Evolutionary conservation across 2,329 filamentous ascomycete species (phyloP).

Genomic region (Orbilia javanica): DNA sequence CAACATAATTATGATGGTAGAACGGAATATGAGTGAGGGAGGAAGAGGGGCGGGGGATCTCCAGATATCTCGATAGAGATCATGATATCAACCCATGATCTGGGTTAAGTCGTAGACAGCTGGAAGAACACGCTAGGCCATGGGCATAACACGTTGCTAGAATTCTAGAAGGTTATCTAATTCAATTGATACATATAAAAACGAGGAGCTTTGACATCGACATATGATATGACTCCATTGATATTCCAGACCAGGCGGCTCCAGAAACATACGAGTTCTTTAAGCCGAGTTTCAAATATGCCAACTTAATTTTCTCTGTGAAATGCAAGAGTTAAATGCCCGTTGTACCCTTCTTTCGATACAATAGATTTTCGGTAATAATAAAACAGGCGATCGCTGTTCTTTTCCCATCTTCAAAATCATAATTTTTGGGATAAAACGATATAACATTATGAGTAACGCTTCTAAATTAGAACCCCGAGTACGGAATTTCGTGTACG

Average conservation of each 20-base stretch:
- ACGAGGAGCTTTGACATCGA: too few species aligned
- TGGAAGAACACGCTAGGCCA: too few species aligned
- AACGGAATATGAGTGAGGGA: too few species aligned
- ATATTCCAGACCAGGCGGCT: background rate
- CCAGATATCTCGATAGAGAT: too few species aligned
- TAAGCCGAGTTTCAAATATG: background rate
- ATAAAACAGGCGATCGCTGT: background rate
- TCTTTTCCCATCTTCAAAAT: background rate
- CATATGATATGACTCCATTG: too few species aligned
- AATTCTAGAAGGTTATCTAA: too few species aligned
- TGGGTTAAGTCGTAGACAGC: too few species aligned
- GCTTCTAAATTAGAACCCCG: constrained; percentile 24
- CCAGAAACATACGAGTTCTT: background rate
- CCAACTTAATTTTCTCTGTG: background rate
- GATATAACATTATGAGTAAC: constrained; percentile 2
- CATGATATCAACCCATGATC: too few species aligned
- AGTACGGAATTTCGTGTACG: background rate
- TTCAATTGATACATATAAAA: too few species aligned
- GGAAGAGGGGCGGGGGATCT: too few species aligned
- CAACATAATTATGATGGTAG: too few species aligned
- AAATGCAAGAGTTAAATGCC: background rate
- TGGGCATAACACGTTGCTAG: too few species aligned
- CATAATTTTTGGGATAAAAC: background rate
- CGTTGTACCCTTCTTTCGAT: background rate
- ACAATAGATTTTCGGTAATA: background rate